Conservation (phyloP, 2,329 filamentous ascomycete genomes). For the Thermothelomyces thermophilus region DNA sequence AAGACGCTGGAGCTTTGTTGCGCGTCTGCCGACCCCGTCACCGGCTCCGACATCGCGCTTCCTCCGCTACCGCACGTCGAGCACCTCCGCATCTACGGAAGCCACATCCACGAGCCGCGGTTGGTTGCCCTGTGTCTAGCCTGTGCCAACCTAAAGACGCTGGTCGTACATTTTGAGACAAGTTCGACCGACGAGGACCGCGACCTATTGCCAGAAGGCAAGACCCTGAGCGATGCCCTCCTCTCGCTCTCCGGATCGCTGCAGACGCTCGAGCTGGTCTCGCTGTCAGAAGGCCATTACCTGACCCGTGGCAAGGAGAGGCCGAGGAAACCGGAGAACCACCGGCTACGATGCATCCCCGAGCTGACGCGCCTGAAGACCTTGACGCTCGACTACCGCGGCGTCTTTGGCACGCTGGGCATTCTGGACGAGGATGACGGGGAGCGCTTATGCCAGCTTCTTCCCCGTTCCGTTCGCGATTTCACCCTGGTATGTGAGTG, state of each 20-base stretch:
- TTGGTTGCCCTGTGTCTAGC: slow-evolving; percentile 23
- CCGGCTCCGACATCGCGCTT: slow-evolving; percentile 5
- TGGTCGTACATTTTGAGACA: slow-evolving; percentile 27
- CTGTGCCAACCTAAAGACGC: slow-evolving; percentile 22
- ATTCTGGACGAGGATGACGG: slow-evolving; percentile 27
- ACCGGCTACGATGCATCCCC: slow-evolving; percentile 25
- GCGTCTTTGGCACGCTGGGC: slow-evolving; percentile 27
- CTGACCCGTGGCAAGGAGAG: slow-evolving; percentile 26
- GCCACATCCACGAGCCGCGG: slow-evolving; percentile 24
- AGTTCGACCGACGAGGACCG: slow-evolving; percentile 24
- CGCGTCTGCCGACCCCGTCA: slow-evolving; percentile 14
- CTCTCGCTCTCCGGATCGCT: slow-evolving; percentile 18
- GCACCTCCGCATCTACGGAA: slow-evolving; percentile 26
- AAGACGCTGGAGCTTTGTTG: slow-evolving; percentile 26
- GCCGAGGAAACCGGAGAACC: slow-evolving; percentile 27
- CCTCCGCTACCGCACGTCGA: slow-evolving; percentile 23
- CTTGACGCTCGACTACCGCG: slow-evolving; percentile 26
- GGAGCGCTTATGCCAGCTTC: slow-evolving; percentile 24
- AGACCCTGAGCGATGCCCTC: slow-evolving; percentile 25
- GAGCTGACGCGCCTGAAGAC: slow-evolving; percentile 19
- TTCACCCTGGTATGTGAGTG: slow-evolving; percentile 27
- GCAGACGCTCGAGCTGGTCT: slow-evolving; percentile 23
- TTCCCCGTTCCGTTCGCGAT: slow-evolving; percentile 23
- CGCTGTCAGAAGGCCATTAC: slow-evolving; percentile 25
- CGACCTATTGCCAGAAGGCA: slow-evolving; percentile 23